Conservation (phyloP, 495 filamentous ascomycete species). For the Aspergillus heteromorphus region DNA sequence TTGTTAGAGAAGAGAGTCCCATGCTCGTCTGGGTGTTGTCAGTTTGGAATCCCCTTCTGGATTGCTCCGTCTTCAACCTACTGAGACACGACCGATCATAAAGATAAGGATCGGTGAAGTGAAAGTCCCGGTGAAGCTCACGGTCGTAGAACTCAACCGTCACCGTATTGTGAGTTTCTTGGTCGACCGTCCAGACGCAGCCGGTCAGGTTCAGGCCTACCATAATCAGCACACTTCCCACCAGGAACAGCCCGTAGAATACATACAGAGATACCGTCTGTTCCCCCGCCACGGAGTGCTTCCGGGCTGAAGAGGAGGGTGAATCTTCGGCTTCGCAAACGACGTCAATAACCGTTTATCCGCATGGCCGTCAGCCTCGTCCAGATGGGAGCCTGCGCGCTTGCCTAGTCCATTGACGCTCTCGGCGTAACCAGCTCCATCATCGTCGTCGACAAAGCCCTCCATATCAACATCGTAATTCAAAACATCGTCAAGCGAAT, state of each 20-base stretch:
- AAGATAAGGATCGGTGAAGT: constrained; percentile 88
- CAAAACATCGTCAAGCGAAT: constrained; percentile 56
- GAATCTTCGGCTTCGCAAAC: constrained; percentile 61
- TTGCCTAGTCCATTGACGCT: constrained; percentile 58
- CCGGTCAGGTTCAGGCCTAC: constrained; percentile 77
- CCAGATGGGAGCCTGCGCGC: constrained; percentile 49
- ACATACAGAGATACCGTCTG: constrained; percentile 76
- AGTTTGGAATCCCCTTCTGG: constrained; percentile 22
- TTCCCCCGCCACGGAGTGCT: constrained; percentile 95
- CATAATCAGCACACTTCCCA: constrained; percentile 19
- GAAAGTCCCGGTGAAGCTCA: constrained; percentile 85
- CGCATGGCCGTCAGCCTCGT: constrained; percentile 35
- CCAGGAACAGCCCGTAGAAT: not conserved
- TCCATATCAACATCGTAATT: constrained; percentile 51
- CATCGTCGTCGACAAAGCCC: constrained; percentile 90
- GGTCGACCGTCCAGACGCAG: constrained; percentile 94
- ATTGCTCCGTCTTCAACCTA: constrained; percentile 22
- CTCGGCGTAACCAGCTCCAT: constrained; percentile 83
- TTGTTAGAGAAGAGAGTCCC: constrained; percentile 84
- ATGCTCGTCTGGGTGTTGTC: constrained; percentile 55
- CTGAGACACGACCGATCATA: constrained; percentile 94
- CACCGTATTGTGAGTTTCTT: constrained; percentile 89
- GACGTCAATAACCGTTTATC: constrained; percentile 60
- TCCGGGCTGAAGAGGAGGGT: constrained; percentile 84
- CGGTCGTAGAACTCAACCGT: constrained; percentile 97